Conservation (phyloP, 2,329 filamentous ascomycete species). For the Colletotrichum tanaceti region DNA sequence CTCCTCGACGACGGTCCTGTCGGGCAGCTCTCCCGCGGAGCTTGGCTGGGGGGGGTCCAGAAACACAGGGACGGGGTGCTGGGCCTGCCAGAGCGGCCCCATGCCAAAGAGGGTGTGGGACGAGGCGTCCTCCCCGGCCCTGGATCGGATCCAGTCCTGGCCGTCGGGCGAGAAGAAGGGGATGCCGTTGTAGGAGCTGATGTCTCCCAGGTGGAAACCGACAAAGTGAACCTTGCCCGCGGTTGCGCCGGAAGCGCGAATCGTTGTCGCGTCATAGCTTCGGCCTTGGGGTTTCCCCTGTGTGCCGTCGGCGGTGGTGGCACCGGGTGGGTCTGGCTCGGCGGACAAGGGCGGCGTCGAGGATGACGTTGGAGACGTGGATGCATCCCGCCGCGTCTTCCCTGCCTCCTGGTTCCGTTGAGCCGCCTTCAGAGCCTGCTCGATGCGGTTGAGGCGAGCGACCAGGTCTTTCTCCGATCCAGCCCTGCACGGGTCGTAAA, state of each 20-base stretch:
- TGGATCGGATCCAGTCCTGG: conserved; percentile 59
- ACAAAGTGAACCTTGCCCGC: conserved; percentile 59
- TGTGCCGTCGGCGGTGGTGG: conserved; percentile 22
- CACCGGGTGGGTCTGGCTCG: conserved; percentile 12
- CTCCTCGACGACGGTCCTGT: conserved; percentile 46
- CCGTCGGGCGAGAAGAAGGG: conserved; percentile 61
- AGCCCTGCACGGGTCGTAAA: conserved; percentile 32
- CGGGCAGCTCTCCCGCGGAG: conserved; percentile 50
- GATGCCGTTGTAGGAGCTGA: conserved; percentile 60
- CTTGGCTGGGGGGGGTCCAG: background rate
- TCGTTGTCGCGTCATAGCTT: conserved; percentile 29
- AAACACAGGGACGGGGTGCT: conserved; percentile 38
- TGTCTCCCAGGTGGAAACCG: conserved; percentile 58
- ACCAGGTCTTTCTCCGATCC: conserved; percentile 48
- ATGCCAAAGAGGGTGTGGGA: conserved; percentile 44
- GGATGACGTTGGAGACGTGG: conserved; percentile 30
- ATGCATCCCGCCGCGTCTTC: conserved; percentile 12
- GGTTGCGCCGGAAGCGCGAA: conserved; percentile 28
- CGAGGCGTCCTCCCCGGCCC: conserved; percentile 54
- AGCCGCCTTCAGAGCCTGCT: conserved; percentile 49
- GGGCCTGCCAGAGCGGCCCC: conserved; percentile 42
- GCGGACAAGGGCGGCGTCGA: conserved; percentile 21
- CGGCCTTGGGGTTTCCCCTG: conserved; percentile 26
- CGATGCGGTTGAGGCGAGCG: conserved; percentile 55
- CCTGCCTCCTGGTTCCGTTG: conserved; percentile 31